Base-by-base conservation (phyloP, 768 basidiomycete species). In the Pleurotus platypus region DNA sequence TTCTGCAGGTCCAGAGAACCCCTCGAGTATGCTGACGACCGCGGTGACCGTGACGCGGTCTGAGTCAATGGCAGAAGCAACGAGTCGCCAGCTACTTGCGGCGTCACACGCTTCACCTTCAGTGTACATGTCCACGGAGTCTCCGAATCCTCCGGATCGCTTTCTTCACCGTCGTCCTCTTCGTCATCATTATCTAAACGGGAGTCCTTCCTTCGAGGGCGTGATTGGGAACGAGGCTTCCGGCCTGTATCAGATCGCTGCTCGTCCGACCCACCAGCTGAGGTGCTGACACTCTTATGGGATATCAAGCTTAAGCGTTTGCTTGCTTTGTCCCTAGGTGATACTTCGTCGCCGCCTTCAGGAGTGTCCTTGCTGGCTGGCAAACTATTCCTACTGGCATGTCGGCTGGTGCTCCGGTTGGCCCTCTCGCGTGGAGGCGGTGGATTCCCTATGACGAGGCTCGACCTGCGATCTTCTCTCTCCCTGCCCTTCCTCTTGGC, bases 101-200 rank as follows among this genome's bases (percentile, higher is more conserved):
- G 56, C 8, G 62, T 70, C 30, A 77, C 66, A 20, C 81, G 73
- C 18, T 86, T 81, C 35, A 89, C 75, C 58, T 86, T 83, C 61
- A 94, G 77, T n/a, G 84, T 85, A 66, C 95, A 98, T 46, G 87
- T 85, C 94, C 94, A 98, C 0, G 96, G 94, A 20, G 93, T 94
- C 70, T 98, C 95, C 45, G 91, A 92, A 66, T 98, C 96, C 67
- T 98, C 95, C 0, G 94, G 91, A 61, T 98, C 96, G 58, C 90
- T 93, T 46, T 94, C 93, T 13, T 89, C 86, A 0, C 79, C 92
- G 1, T 81, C 79, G 48, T 86, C 72, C 7, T 65, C 61, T n/a
- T 61, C 59, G 16, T 56, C 57, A n/a, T 48, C 54, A 50, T 58
- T 61, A 51, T 51, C 53, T 24, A 30, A 22, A 22, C 26, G 47